Base-by-base conservation (phyloP, 352 stramenopile genomes). In the Pythium rhizo-oryzae region DNA sequence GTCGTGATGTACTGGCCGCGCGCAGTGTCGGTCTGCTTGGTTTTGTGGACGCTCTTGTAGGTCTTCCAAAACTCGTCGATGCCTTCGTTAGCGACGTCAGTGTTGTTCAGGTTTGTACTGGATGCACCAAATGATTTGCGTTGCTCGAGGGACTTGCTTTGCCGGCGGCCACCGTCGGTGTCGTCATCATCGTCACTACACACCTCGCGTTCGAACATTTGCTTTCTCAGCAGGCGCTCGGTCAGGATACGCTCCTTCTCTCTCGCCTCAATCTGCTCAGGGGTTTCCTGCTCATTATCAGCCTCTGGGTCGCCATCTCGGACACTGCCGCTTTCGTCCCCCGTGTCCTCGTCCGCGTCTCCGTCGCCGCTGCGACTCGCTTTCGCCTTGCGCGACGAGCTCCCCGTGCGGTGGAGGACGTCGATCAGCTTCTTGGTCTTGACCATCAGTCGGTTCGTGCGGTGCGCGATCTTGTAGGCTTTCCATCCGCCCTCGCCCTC, bases 391-490 rank as follows among this genome's bases (percentile, higher is more conserved):
- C 59, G 70, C 1, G 24, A 44, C 4, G 46, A 68, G 52, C 28
- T 30, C 21, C 53, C 49, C 7, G 46, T 37, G 47, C 64, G 60
- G 21, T 70, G 53, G 19, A 82, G 51, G 11, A 72, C 57, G 21
- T 82, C 75, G 25, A 86, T 74, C 15, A 82, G 67, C 46, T 79
- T 79, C 18, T 79, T 74, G n/a, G 82, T 89, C 67, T 89, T 89
- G 21, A 74, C 69, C 11, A 91, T 77, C 54, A 91, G 50, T 7
- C 78, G 74, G 65, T 90, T 89, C 7, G 80, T 90, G 1, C 80
- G 81, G 37, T 90, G 74, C 15, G 81, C 83, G 12, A 87, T 58
- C 54, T 88, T 90, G 62, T 89, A 91, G 18, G 83, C 62, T 47
- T 78, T 82, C 83, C 83, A 90, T 2, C 72, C 41, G 18, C 41